These are phyloP conservation scores for Chlamydomonas incerta DNA, from an alignment of 139 green algal genomes.

Conservation along the genomic window DNA sequence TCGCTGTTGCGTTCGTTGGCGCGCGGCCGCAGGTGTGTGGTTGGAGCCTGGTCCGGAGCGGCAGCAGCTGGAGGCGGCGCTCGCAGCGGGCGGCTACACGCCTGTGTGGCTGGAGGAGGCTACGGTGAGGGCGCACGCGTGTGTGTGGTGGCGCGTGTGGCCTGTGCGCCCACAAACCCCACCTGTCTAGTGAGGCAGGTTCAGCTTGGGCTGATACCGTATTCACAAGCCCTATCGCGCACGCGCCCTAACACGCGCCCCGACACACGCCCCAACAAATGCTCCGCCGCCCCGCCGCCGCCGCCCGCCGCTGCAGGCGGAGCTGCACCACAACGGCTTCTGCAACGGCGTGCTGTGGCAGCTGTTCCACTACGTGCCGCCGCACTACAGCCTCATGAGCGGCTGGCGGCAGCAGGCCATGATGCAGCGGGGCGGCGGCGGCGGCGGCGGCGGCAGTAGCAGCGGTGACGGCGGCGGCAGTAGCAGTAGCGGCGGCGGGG, in stretches of 20 bases:
- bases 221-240: too few species aligned
- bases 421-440: conserved; percentile 49
- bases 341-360: conserved; percentile 92
- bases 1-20: not conserved
- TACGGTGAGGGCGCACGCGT: too few species aligned
- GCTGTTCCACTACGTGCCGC: conserved; percentile 98
- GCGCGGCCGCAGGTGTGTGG: conserved; percentile 70
- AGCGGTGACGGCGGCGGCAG: too few species aligned
- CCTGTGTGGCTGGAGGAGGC: conserved; percentile 91
- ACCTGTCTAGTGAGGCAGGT: too few species aligned
- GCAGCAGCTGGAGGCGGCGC: conserved; percentile 62
- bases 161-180: too few species aligned
- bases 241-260: too few species aligned
- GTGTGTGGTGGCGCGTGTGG: too few species aligned
- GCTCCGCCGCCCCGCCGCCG: too few species aligned
- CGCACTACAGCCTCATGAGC: conserved; percentile 61
- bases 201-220: too few species aligned
- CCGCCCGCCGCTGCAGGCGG: too few species aligned
- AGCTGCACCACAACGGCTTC: conserved; percentile 92
- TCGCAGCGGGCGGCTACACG: conserved; percentile 81
- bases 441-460: conserved; percentile 41
- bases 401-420: conserved; percentile 70
- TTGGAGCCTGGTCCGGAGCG: conserved; percentile 74
- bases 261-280: too few species aligned
- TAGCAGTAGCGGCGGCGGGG: too few species aligned